Evolutionary conservation across 495 filamentous ascomycete species (phyloP), one percentile per base, ranked within the genome.

Genomic region (Daldinia loculata): DNA sequence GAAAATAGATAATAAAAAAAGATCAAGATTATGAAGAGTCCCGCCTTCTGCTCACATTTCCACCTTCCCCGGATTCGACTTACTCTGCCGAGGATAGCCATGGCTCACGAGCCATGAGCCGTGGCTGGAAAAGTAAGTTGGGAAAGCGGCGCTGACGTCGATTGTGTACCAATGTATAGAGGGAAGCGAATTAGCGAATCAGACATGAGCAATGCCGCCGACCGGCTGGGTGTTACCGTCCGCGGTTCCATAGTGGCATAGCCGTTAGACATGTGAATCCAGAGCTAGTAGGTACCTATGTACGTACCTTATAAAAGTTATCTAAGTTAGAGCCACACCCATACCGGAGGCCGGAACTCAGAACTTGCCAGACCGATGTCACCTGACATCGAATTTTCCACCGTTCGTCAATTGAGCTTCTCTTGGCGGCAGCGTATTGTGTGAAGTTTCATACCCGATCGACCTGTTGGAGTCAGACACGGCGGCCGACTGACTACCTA

Each of bases 41-140:
- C 53, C 17, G n/a, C n/a, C 17, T 56, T 15, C 19, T 57, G 17
- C 5, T 62, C 22, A 53, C 50, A 32, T 58, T 48, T 64, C 24
- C 50, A 63, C 60, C 43, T 69, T 69, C 64, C 70, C 61, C 65
- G 51, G 65, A 69, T 65, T 69, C 55, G 61, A 57, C 26, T 27
- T 41, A 34, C 26, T 79, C 72, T 75, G 76, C 79, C 79, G 79
- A 80, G 79, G 79, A 68, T 80, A 80, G 71, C 77, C 79, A 77
- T 69, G 29, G 15, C 27, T 55, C 36, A 36, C 56, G n/a, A n/a
- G n/a, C n/a, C n/a, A n/a, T n/a, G 62, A 52, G 53, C 52, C 61
- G 61, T 67, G 56, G 58, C 62, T 56, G 43, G 56, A 34, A 50
- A 65, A 60, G 70, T 41, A 30, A 22, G 43, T 62, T 48, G 51